Evolutionary conservation across 345 rosid species (phyloP).

Genomic region (Isatis tinctoria): DNA sequence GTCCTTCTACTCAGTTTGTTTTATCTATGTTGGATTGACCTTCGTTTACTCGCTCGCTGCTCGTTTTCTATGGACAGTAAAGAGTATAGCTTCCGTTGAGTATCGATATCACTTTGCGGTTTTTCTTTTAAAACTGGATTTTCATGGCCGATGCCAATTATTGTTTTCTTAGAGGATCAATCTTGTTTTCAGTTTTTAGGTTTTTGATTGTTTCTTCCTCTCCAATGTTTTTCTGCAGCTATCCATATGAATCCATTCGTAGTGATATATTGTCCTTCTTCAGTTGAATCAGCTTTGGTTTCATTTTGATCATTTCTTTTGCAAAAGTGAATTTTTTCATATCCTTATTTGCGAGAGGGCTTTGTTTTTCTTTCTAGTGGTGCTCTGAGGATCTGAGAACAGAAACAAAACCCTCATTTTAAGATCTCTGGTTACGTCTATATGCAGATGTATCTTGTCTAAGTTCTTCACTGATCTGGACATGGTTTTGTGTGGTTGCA

Average conservation of each 20-base stretch:
- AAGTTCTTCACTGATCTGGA: background rate
- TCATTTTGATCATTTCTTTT: background rate
- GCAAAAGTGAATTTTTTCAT: background rate
- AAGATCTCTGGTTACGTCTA: background rate
- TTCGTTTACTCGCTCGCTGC: background rate
- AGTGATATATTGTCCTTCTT: background rate
- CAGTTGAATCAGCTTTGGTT: background rate
- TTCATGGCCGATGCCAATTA: background rate
- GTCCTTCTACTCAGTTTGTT: background rate
- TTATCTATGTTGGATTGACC: background rate
- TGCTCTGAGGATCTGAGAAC: background rate
- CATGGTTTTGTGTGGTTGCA: background rate
- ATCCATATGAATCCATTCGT: background rate
- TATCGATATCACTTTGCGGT: background rate
- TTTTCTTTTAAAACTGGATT: background rate
- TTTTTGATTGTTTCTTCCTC: background rate
- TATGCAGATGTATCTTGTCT: conserved; percentile 1
- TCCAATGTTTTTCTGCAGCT: background rate
- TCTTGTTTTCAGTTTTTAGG: conserved; percentile 6
- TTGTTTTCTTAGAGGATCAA: background rate
- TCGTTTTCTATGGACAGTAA: background rate
- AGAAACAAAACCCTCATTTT: background rate
- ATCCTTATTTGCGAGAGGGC: background rate
- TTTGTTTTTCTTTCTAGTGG: background rate
- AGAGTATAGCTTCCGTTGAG: background rate